These are phyloP conservation scores for Verticillium zaregamsianum DNA, from an alignment of 2,329 filamentous ascomycete species.

Conservation along the genomic window DNA sequence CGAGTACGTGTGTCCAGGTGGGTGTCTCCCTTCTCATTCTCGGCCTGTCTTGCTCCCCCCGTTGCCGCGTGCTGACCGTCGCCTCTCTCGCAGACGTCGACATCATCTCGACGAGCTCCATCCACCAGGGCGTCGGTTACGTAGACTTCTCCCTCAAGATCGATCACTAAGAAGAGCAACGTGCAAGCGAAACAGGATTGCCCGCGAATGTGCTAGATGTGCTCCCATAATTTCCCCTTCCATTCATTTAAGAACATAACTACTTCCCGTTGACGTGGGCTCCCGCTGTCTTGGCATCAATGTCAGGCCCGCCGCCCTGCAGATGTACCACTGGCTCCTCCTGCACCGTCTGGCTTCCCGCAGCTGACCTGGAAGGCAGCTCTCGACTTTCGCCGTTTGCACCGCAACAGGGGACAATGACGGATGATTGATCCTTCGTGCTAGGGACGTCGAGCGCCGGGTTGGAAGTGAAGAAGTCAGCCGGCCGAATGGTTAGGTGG, in stretches of 20 bases:
- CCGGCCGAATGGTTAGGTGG: constrained; percentile 38
- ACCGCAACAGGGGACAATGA: constrained; percentile 32
- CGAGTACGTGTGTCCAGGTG: constrained; percentile 71
- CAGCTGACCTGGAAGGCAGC: background rate
- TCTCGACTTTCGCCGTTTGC: constrained; percentile 1
- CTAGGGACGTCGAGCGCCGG: constrained; percentile 41
- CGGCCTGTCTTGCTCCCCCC: background rate
- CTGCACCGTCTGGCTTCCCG: constrained; percentile 19
- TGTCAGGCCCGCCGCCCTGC: constrained; percentile 24
- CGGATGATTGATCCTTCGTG: constrained; percentile 32
- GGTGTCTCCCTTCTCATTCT: constrained; percentile 22
- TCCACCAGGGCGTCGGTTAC: constrained; percentile 91
- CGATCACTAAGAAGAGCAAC: constrained; percentile 30
- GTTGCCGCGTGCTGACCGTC: background rate
- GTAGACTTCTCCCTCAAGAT: constrained; percentile 98
- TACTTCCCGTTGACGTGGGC: constrained; percentile 9
- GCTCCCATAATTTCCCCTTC: background rate
- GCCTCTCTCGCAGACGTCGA: constrained; percentile 64
- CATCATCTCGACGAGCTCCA: constrained; percentile 92
- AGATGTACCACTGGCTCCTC: constrained; percentile 24
- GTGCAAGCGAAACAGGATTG: background rate
- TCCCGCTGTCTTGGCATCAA: constrained; percentile 15
- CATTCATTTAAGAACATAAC: background rate
- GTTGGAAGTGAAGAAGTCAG: constrained; percentile 43
- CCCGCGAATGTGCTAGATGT: background rate